Base-by-base conservation (phyloP, 768 basidiomycete species). In the Dendrothele bispora region DNA sequence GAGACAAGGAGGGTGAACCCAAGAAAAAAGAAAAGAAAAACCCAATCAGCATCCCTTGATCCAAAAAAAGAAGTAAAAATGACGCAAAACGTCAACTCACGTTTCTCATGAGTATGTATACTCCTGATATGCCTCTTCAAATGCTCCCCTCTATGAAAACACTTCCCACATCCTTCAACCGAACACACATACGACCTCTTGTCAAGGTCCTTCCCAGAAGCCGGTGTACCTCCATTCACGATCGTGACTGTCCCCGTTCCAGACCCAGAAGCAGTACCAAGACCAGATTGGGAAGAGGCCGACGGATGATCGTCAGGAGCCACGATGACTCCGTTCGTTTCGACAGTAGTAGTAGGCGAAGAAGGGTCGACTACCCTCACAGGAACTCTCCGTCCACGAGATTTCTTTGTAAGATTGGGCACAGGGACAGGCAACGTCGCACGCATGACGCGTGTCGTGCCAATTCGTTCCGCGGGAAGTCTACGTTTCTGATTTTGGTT, bases 41-140 rank as follows among this genome's bases (percentile, higher is more conserved):
- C n/a, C n/a, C n/a, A n/a, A n/a, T n/a, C n/a, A n/a, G n/a, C n/a
- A n/a, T n/a, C n/a, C n/a, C n/a, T n/a, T n/a, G n/a, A n/a, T n/a
- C 8, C 36, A 24, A 17, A 21, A 28, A 15, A 36, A n/a, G n/a
- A 39, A 18, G 42, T 14, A 39, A 37, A 29, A 7, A 8, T 14
- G 20, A 22, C 45, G 6, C n/a, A 1, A 74, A 24, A 29, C 10
- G 7, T 20, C 25, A n/a, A 20, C 88, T 66, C 55, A 91, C 90
- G 86, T 73, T 87, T 90, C 58, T 91, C 88, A 55, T 88, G 72
- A 2, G 90, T 91, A 64, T 93, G 90, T 40, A 93, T 84, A 45
- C 83, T 84, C 49, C 84, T 65, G 17, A 91, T 77, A 67, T 92
- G 91, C 22, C 91, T 70, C 67, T 91, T 90, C 48, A 94, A 69